phyloP scores from a whole-genome alignment of 768 basidiomycete genomes.

The Pleurotus tuoliensis region DNA sequence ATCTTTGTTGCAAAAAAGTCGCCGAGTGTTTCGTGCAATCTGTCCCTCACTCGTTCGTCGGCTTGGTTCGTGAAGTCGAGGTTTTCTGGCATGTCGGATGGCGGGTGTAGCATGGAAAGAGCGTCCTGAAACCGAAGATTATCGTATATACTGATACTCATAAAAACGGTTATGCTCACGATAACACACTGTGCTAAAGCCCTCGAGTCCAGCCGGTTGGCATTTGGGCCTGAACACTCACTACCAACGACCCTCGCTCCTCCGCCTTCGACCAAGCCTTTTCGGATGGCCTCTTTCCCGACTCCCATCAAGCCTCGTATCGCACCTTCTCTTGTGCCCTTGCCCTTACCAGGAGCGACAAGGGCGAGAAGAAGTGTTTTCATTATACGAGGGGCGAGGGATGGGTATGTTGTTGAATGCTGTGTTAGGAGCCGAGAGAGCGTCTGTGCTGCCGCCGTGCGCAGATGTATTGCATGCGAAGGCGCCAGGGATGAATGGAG shows the following conservation, averaged over 20 bases:
- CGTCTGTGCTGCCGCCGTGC: constrained; percentile 79
- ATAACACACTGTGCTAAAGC: constrained; percentile 57
- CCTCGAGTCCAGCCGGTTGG: constrained; percentile 26
- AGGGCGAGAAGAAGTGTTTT: constrained; percentile 91
- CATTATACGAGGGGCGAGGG: constrained; percentile 83
- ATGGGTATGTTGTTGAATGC: constrained; percentile 86
- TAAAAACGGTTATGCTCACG: constrained; percentile 32
- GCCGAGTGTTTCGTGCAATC: constrained; percentile 54
- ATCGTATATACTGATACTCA: not conserved
- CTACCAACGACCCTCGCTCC: constrained; percentile 73
- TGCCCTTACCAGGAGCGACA: constrained; percentile 63
- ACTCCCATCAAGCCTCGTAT: constrained; percentile 83
- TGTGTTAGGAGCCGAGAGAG: constrained; percentile 77
- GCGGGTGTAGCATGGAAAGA: constrained; percentile 52
- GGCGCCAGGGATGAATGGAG: constrained; percentile 82
- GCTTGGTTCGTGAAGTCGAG: constrained; percentile 44
- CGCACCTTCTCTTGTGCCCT: constrained; percentile 86
- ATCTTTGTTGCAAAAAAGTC: constrained; percentile 58
- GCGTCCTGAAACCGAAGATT: constrained; percentile 43
- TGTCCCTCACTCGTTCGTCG: constrained; percentile 43
- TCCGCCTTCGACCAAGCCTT: constrained; percentile 78
- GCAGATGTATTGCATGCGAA: constrained; percentile 65
- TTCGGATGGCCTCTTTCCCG: constrained; percentile 79
- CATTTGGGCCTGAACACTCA: constrained; percentile 42
- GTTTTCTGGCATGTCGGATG: constrained; percentile 51